These are phyloP conservation scores for Coemansia sp. DNA, from an alignment of 192 early-diverging fungal species.

Conservation along the genomic window DNA sequence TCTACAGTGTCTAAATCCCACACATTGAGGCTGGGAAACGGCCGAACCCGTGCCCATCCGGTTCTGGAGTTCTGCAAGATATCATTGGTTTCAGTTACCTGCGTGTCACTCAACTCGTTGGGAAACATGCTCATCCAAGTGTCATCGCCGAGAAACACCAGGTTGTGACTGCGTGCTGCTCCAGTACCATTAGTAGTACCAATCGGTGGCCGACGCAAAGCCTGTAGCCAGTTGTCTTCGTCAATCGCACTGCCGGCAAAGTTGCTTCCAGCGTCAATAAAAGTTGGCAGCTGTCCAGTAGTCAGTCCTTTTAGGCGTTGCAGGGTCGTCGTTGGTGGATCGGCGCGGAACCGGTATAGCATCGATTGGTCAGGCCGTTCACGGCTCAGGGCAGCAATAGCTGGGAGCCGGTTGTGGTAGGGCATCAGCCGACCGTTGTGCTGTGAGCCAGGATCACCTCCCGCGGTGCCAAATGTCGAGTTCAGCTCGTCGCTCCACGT, in stretches of 20 bases:
- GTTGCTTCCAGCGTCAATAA: slow-evolving; percentile 78
- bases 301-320: slow-evolving; percentile 80
- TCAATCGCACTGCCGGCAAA: slow-evolving; percentile 76
- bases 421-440: slow-evolving; percentile 14
- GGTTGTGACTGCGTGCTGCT: slow-evolving; percentile 36
- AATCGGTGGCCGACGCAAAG: slow-evolving; percentile 44
- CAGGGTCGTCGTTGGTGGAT: slow-evolving; percentile 77
- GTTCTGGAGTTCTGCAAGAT: slow-evolving; percentile 2
- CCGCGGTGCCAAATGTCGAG: neutral
- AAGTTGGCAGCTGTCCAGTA: slow-evolving; percentile 78
- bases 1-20: slow-evolving; percentile 95
- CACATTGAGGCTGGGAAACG: slow-evolving; percentile 72
- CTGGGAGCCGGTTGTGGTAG: slow-evolving; percentile 44
- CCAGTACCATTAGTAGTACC: slow-evolving; percentile 1
- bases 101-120: slow-evolving; percentile 52
- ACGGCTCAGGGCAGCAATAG: slow-evolving; percentile 53
- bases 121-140: slow-evolving; percentile 93
- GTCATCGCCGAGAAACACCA: slow-evolving; percentile 90
- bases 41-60: slow-evolving; percentile 61
- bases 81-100: slow-evolving; percentile 13
- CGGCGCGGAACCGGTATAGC: slow-evolving; percentile 71
- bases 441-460: neutral
- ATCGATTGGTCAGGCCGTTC: slow-evolving; percentile 58
- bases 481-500: slow-evolving; percentile 49
- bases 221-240: slow-evolving; percentile 77